Conservation (phyloP, 257 asterid genomes). For the Rauvolfia tetraphylla region DNA sequence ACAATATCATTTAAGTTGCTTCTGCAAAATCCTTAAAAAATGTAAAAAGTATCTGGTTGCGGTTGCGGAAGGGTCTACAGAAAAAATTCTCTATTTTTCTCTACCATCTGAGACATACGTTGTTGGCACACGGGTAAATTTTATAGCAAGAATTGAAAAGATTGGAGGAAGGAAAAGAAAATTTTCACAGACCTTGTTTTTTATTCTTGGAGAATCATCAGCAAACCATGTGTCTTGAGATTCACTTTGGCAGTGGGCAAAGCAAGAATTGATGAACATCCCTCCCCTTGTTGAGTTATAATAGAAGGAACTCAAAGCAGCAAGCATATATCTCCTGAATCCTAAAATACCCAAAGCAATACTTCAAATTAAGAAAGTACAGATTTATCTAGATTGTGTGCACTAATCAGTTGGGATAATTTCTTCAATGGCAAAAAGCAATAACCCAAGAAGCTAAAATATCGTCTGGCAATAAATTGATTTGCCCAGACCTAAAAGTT, state of each 20-base stretch:
- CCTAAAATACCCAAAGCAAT: constrained; percentile 36
- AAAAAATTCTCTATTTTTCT: not conserved
- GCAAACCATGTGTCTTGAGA: constrained; percentile 82
- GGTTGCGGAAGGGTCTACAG: not conserved
- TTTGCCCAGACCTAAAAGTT: not conserved
- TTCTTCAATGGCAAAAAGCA: not conserved
- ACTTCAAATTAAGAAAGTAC: not conserved
- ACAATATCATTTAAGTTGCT: not conserved
- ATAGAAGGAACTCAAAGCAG: constrained; percentile 44
- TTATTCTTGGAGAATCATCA: constrained; percentile 65
- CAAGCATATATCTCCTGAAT: constrained; percentile 75
- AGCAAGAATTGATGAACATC: constrained; percentile 86
- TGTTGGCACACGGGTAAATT: not conserved
- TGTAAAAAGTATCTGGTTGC: not conserved
- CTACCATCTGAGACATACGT: not conserved
- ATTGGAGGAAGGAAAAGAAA: not conserved
- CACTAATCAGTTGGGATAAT: not conserved
- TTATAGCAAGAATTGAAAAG: not conserved
- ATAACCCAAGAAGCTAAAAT: not conserved
- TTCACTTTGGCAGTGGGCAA: constrained; percentile 94
- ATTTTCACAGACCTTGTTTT: constrained; percentile 49
- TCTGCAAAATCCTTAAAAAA: not conserved
- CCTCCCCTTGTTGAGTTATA: constrained; percentile 72
- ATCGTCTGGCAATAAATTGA: not conserved
- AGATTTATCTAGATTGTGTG: too few relatives aligned